These are phyloP conservation scores for Camellia granthamiana DNA, from an alignment of 148 eudicot species.

Conservation along the genomic window DNA sequence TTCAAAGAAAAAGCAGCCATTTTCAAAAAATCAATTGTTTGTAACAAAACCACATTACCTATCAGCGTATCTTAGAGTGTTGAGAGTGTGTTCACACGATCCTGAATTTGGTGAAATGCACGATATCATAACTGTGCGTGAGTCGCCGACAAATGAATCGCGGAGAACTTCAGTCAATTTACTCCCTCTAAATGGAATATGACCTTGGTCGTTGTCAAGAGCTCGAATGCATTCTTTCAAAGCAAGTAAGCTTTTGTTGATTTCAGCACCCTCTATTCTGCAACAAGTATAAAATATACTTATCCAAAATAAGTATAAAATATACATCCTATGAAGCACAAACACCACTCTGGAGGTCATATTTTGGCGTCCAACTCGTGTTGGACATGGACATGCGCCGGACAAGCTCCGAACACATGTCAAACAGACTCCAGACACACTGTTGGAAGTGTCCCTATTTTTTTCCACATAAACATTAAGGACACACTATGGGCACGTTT, in stretches of 20 bases:
- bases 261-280: conserved; percentile 90
- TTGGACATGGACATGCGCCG: no score
- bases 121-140: conserved; percentile 81
- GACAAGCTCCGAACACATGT: no score
- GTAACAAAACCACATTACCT: conserved; percentile 34
- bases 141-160: conserved; percentile 80
- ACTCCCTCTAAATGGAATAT: conserved; percentile 85
- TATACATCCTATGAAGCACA: no score
- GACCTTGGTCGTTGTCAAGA: conserved; percentile 75
- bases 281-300: conserved; percentile 13
- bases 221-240: conserved; percentile 85
- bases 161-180: conserved; percentile 79
- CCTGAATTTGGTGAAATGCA: conserved; percentile 81
- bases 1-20: neutral
- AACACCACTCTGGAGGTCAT: no score
- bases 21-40: neutral
- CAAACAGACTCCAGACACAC: neutral
- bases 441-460: no score
- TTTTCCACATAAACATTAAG: no score
- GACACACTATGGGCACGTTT: no score
- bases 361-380: no score
- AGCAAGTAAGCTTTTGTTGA: conserved; percentile 79
- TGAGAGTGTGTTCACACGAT: conserved; percentile 81
- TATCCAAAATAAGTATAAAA: no score
- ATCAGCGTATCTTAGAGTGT: conserved; percentile 86